phyloP scores from a whole-genome alignment of 2,329 filamentous ascomycete genomes.

The Penicillium sp. region DNA sequence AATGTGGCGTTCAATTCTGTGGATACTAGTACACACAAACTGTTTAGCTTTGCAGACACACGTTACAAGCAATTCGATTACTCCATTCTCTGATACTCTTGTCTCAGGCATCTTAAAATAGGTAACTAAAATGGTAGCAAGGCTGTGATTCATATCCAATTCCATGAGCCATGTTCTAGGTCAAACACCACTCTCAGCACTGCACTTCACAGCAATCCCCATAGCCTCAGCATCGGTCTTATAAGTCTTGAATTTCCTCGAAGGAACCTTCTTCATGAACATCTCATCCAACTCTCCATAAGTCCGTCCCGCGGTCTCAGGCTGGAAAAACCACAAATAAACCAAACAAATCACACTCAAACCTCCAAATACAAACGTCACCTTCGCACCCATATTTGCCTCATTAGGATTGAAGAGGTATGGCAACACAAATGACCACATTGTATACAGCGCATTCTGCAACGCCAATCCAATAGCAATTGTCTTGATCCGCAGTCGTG shows the following conservation, averaged over 20 bases:
- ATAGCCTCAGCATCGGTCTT: constrained; percentile 11
- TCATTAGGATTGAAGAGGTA: constrained; percentile 42
- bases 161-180: neutral
- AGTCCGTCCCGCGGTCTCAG: constrained; percentile 11
- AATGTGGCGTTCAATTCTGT: no score
- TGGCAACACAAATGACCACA: constrained; percentile 42
- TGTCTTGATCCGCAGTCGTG: constrained; percentile 43
- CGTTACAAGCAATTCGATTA: no score
- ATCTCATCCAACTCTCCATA: constrained; percentile 17
- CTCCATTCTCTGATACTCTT: no score
- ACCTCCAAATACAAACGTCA: constrained; percentile 43
- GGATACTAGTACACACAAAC: no score
- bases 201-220: constrained; percentile 3
- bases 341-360: constrained; percentile 32
- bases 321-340: constrained; percentile 34
- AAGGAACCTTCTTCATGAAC: constrained; percentile 14
- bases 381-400: constrained; percentile 43
- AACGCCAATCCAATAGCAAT: constrained; percentile 40
- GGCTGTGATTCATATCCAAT: neutral
- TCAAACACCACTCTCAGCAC: neutral
- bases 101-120: no score
- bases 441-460: constrained; percentile 33
- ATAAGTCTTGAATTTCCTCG: constrained; percentile 14
- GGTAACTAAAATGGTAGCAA: no score
- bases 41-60: no score